Percentiles rank a stretch among this genome's conserved stretches.
Conservation (phyloP, 2,329 filamentous ascomycete genomes). For the Colletotrichum sp. region DNA sequence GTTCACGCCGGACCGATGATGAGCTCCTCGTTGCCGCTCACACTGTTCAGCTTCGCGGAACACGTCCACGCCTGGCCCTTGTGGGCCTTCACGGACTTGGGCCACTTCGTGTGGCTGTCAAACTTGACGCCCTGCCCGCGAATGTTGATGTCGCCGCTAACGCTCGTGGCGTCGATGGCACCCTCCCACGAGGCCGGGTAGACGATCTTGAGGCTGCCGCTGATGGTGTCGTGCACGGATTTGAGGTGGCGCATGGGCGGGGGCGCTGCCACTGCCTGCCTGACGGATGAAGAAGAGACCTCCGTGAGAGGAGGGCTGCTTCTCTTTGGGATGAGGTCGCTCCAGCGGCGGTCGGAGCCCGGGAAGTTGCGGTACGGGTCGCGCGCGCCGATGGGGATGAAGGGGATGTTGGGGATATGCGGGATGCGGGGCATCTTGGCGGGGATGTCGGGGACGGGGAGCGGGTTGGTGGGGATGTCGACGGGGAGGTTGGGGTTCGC, state of each 20-base stretch:
- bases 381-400: constrained; percentile 5
- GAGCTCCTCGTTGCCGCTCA: background rate
- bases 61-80: constrained; percentile 22
- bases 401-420: background rate
- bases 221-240: constrained; percentile 48
- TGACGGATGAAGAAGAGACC: background rate
- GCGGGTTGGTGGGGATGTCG: constrained; percentile 20
- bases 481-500: constrained; percentile 18
- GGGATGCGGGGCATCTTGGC: constrained; percentile 6
- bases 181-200: constrained; percentile 60
- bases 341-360: background rate
- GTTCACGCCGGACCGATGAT: background rate
- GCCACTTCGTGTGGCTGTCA: constrained; percentile 37
- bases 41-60: background rate
- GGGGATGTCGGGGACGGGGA: constrained; percentile 1
- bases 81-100: constrained; percentile 35
- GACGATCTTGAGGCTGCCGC: constrained; percentile 44
- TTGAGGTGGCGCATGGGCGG: constrained; percentile 39
- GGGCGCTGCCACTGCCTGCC: background rate
- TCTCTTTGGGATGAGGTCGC: background rate
- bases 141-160: constrained; percentile 44
- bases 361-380: constrained; percentile 26
- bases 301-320: background rate
- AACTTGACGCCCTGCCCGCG: constrained; percentile 48
- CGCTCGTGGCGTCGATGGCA: constrained; percentile 39